Evolutionary conservation across 2,329 filamentous ascomycete species (phyloP).

Genomic region (Phaeosphaeria sp.): DNA sequence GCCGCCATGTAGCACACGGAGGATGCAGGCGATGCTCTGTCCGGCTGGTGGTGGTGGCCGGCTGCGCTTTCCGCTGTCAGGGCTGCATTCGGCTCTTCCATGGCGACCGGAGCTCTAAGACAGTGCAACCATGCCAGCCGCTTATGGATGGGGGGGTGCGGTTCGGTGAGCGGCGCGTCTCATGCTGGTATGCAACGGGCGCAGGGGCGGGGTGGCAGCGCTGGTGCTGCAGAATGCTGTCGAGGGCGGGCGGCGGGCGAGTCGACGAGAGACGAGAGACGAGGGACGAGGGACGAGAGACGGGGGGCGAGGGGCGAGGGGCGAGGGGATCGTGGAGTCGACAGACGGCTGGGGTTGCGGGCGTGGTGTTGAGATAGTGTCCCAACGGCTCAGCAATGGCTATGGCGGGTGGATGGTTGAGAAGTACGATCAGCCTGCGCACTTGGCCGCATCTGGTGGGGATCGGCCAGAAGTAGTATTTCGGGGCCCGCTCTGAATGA

Average conservation of each 20-base stretch:
- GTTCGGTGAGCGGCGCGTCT: constrained; percentile 24
- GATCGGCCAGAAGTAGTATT: constrained; percentile 21
- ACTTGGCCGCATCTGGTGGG: constrained; percentile 15
- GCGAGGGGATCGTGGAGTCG: not conserved
- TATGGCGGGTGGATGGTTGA: constrained; percentile 15
- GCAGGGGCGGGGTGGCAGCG: not conserved
- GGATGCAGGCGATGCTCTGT: constrained; percentile 25
- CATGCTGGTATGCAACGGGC: constrained; percentile 35
- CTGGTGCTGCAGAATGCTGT: not conserved
- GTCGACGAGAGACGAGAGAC: not conserved
- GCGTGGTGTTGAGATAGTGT: constrained; percentile 1
- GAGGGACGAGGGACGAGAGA: not conserved
- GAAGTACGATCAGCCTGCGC: constrained; percentile 20
- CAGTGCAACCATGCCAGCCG: constrained; percentile 42
- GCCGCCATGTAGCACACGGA: constrained; percentile 33
- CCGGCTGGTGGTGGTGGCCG: not conserved
- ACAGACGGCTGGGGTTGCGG: not conserved
- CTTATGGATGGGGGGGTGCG: constrained; percentile 10
- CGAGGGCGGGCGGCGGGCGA: not conserved
- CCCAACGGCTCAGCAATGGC: constrained; percentile 3
- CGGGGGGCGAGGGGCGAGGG: too few relatives aligned
- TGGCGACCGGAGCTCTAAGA: constrained; percentile 34
- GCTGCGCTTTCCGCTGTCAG: constrained; percentile 30
- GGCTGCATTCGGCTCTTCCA: constrained; percentile 35
- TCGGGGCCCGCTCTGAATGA: constrained; percentile 20